phyloP scores from a whole-genome alignment of 1,139 yeast genomes.

The Blastobotrys petasosporus region DNA sequence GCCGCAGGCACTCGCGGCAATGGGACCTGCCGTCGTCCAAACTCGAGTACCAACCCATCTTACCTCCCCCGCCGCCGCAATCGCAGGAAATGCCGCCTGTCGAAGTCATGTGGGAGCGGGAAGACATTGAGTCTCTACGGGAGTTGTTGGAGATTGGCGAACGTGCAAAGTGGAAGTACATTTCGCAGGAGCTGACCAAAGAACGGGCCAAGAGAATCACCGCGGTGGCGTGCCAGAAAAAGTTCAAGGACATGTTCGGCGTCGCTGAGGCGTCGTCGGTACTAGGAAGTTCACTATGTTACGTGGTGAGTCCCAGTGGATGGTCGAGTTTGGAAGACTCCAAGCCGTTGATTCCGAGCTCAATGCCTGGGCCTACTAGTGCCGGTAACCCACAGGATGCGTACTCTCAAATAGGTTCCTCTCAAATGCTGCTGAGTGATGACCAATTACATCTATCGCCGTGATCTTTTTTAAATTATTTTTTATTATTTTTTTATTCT shows the following conservation, averaged over 20 bases:
- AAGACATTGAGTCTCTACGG: slow-evolving; percentile 34
- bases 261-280: slow-evolving; percentile 36
- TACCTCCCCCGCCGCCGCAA: slow-evolving; percentile 2
- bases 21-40: not conserved
- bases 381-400: not conserved
- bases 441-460: not conserved
- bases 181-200: slow-evolving; percentile 32
- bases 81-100: not conserved
- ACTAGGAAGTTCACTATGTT: slow-evolving; percentile 37
- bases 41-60: no score
- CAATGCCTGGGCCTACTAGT: not conserved
- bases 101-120: slow-evolving; percentile 27
- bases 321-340: slow-evolving; percentile 32
- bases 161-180: slow-evolving; percentile 40
- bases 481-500: no score
- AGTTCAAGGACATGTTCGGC: slow-evolving; percentile 40
- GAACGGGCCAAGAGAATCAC: slow-evolving; percentile 36
- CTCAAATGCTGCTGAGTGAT: not conserved
- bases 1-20: not conserved
- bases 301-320: slow-evolving; percentile 37
- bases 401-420: not conserved
- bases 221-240: slow-evolving; percentile 37
- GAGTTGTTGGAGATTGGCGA: slow-evolving; percentile 37
- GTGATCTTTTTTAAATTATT: no score
- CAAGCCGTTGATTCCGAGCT: not conserved